Evolutionary conservation across 164 flowering plant species (phyloP).

Genomic region (Kalanchoe fedtschenkoi): DNA sequence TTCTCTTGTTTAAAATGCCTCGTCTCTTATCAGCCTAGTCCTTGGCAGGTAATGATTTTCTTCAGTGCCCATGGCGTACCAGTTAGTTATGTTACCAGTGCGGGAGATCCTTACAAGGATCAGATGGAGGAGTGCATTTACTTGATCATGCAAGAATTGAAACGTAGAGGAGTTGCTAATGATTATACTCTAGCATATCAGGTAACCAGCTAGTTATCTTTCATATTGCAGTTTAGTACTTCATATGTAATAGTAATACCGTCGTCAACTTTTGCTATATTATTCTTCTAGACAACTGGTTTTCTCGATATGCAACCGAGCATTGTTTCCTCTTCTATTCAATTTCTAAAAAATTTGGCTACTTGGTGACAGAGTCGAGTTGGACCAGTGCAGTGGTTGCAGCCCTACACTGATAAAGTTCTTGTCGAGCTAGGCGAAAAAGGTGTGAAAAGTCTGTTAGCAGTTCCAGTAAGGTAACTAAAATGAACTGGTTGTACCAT

Average conservation of each 20-base stretch:
- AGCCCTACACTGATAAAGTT: slow-evolving; percentile 93
- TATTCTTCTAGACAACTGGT: background rate
- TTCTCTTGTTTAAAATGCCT: no score
- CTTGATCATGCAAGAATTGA: slow-evolving; percentile 90
- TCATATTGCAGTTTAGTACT: background rate
- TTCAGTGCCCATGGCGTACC: slow-evolving; percentile 99
- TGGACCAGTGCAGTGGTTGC: slow-evolving; percentile 98
- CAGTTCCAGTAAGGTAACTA: slow-evolving; percentile 86
- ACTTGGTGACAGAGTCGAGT: slow-evolving; percentile 70
- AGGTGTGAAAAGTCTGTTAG: slow-evolving; percentile 80
- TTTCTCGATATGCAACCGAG: background rate
- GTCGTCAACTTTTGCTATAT: background rate
- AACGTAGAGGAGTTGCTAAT: slow-evolving; percentile 53
- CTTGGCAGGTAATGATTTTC: slow-evolving; percentile 71
- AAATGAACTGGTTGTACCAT: background rate
- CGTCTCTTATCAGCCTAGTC: no score
- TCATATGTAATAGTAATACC: background rate
- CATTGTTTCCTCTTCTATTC: background rate
- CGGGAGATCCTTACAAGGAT: slow-evolving; percentile 98
- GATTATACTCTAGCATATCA: slow-evolving; percentile 91
- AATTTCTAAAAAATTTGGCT: background rate
- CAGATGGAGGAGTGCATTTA: slow-evolving; percentile 99
- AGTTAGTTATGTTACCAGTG: slow-evolving; percentile 94
- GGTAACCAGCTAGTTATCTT: slow-evolving; percentile 33
- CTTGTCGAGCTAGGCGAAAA: slow-evolving; percentile 74